A percentile compares a stretch with the other conserved stretches of the same genome.
Conservation (phyloP, 164 flowering plant species). For the Chimonanthus salicifolius region DNA sequence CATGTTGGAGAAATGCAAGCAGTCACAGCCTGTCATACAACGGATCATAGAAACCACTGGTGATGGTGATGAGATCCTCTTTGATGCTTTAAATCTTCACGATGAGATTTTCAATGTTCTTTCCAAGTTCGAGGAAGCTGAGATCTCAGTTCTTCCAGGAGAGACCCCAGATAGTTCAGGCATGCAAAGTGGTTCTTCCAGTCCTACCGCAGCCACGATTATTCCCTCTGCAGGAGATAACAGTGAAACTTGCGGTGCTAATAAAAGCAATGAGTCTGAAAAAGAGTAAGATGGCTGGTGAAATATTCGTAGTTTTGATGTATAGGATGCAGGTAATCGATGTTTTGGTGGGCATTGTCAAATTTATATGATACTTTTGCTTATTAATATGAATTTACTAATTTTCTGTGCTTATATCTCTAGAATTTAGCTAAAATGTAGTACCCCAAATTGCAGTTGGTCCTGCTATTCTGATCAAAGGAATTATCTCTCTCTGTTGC, state of each 20-base stretch:
- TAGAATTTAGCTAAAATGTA: too few species aligned
- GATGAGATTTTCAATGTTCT: constrained; percentile 67
- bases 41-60: constrained; percentile 61
- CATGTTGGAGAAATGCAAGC: constrained; percentile 75
- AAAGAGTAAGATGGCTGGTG: too few species aligned
- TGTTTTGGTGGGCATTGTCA: too few species aligned
- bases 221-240: not conserved
- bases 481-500: too few species aligned
- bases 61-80: constrained; percentile 65
- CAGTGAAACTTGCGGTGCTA: not conserved
- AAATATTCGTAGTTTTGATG: too few species aligned
- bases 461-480: too few species aligned
- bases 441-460: too few species aligned
- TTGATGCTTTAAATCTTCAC: constrained; percentile 75
- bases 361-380: too few species aligned
- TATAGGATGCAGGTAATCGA: too few species aligned
- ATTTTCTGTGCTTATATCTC: too few species aligned
- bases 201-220: not conserved
- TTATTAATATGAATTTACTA: too few species aligned
- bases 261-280: too few species aligned
- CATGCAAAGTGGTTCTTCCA: not conserved
- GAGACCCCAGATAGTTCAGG: not conserved
- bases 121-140: constrained; percentile 35
- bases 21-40: constrained; percentile 56
- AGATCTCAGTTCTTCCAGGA: not conserved